These are phyloP conservation scores for Penicillium ucsense DNA, from an alignment of 495 filamentous ascomycete genomes.

Conservation along the genomic window DNA sequence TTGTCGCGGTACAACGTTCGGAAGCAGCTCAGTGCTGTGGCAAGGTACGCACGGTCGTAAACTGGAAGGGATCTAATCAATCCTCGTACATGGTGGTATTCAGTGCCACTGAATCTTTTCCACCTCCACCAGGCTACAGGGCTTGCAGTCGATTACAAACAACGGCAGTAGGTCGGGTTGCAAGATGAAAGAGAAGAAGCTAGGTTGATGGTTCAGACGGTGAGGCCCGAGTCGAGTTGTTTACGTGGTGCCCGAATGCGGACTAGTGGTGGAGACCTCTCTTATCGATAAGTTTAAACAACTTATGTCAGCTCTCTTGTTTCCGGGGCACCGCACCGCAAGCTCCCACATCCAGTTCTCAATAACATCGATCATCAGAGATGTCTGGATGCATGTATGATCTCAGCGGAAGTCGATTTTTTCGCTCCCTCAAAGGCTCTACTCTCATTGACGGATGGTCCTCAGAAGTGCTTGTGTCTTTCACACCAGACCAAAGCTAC, in stretches of 20 bases:
- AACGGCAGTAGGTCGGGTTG: background rate
- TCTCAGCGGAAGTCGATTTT: no score
- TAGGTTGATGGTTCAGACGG: slow-evolving; percentile 14
- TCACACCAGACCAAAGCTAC: no score
- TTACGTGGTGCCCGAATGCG: slow-evolving; percentile 31
- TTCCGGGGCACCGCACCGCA: slow-evolving; percentile 4
- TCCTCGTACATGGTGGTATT: slow-evolving; percentile 7
- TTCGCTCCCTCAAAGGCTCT: no score
- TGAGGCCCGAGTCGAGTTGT: slow-evolving; percentile 38
- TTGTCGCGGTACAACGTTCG: background rate
- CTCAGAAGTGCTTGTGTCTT: no score
- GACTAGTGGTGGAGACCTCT: slow-evolving; percentile 18
- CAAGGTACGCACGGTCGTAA: slow-evolving; percentile 13
- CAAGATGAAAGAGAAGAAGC: slow-evolving; percentile 3
- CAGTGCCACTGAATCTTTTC: no score
- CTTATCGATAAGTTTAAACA: slow-evolving; percentile 43
- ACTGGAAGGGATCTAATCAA: slow-evolving; percentile 4
- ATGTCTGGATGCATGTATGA: no score
- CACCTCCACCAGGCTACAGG: background rate
- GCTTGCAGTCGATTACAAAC: background rate
- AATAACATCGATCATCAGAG: no score
- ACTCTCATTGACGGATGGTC: no score
- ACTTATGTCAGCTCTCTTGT: slow-evolving; percentile 8
- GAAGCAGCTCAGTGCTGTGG: slow-evolving; percentile 6
- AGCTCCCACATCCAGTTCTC: background rate